Conservation (phyloP, 1,139 yeast species). For the Hemisphaericaspora xylanilytica region DNA sequence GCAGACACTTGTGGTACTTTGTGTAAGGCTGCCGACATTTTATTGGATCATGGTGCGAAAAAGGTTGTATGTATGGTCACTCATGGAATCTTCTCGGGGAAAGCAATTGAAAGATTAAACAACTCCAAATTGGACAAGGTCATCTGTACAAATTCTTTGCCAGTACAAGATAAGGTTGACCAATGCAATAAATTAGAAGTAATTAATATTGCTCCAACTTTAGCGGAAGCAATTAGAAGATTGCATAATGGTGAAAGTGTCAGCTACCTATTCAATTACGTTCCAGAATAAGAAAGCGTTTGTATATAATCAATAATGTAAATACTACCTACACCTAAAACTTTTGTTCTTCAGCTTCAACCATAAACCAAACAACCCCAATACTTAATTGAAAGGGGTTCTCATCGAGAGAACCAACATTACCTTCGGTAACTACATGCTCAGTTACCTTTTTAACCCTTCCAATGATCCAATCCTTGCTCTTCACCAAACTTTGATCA, state of each 20-base stretch:
- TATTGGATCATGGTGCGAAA: constrained; percentile 60
- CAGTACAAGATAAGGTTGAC: constrained; percentile 53
- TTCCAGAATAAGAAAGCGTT: constrained; percentile 8
- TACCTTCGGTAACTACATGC: constrained; percentile 39
- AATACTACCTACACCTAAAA: not conserved
- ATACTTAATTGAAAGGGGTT: constrained; percentile 51
- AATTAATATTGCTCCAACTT: constrained; percentile 67
- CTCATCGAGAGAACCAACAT: constrained; percentile 23
- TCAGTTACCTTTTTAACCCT: constrained; percentile 52
- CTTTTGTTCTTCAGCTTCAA: constrained; percentile 40
- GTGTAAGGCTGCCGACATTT: constrained; percentile 72
- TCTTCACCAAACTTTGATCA: constrained; percentile 20
- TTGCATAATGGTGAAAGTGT: constrained; percentile 83
- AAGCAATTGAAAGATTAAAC: constrained; percentile 62
- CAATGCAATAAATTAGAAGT: constrained; percentile 58
- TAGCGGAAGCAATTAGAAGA: constrained; percentile 80
- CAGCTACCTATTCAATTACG: constrained; percentile 58
- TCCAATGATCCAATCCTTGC: constrained; percentile 73
- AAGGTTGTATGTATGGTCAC: constrained; percentile 76
- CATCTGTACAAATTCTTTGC: constrained; percentile 76
- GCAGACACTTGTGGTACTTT: constrained; percentile 84
- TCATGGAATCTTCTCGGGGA: constrained; percentile 75
- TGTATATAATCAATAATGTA: not conserved
- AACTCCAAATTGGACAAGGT: constrained; percentile 56
- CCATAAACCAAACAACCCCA: constrained; percentile 51